phyloP scores from a whole-genome alignment of 352 stramenopile genomes.

The Blastocystis sp. region DNA sequence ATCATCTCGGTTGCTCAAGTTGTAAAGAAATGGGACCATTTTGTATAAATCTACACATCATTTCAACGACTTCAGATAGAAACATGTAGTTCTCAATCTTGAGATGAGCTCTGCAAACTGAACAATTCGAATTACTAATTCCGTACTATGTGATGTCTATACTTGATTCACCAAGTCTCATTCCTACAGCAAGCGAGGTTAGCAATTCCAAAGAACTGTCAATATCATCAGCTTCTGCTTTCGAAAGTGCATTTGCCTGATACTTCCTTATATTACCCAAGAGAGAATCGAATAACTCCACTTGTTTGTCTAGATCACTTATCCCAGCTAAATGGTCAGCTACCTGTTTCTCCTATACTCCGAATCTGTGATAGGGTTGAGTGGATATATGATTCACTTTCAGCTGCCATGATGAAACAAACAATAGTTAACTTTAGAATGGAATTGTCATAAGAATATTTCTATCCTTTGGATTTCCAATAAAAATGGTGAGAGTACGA shows the following conservation, averaged over 20 bases:
- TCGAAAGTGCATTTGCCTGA: background rate
- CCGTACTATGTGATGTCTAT: background rate
- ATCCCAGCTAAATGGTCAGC: background rate
- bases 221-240: background rate
- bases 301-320: background rate
- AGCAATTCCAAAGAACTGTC: background rate
- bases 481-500: slow-evolving; percentile 44
- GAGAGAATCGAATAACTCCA: background rate
- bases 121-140: background rate
- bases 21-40: background rate
- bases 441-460: slow-evolving; percentile 50
- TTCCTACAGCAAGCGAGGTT: background rate
- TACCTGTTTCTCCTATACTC: background rate
- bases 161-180: background rate
- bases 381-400: slow-evolving; percentile 18
- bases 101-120: slow-evolving; percentile 15
- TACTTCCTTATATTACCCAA: background rate
- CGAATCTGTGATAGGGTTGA: background rate
- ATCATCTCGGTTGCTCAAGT: background rate
- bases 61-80: background rate
- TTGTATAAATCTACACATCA: background rate
- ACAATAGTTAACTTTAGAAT: slow-evolving; percentile 15
- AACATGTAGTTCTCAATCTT: slow-evolving; percentile 2
- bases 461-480: slow-evolving; percentile 62
- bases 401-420: background rate